Conservation (phyloP, 2,329 filamentous ascomycete genomes). For the Erysiphe neolycopersici region DNA sequence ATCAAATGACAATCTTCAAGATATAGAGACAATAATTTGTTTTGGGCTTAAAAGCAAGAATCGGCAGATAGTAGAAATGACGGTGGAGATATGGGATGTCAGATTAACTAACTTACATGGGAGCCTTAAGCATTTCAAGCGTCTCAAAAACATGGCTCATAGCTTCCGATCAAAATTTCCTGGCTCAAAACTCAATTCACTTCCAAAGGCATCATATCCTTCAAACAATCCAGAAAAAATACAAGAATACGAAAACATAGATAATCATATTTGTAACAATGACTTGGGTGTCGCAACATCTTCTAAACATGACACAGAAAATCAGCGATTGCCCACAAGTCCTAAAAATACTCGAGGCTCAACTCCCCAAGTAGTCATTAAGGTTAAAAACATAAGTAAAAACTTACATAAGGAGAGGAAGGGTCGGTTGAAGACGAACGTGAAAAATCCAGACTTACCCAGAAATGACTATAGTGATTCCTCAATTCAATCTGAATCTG, state of each 20-base stretch:
- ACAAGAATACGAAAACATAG: too few relatives aligned
- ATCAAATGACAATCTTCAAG: slow-evolving; percentile 5
- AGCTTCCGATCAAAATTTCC: too few relatives aligned
- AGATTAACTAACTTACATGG: slow-evolving; percentile 33
- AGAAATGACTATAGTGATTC: neutral
- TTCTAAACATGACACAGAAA: too few relatives aligned
- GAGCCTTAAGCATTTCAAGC: slow-evolving; percentile 32
- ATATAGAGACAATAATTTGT: slow-evolving; percentile 27
- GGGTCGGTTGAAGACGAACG: neutral
- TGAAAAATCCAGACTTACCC: neutral
- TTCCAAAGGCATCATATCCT: too few relatives aligned
- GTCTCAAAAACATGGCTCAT: slow-evolving; percentile 33
- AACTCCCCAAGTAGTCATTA: slow-evolving; percentile 8
- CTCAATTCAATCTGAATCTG: neutral
- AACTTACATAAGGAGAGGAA: neutral
- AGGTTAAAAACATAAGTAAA: neutral
- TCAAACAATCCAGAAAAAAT: too few relatives aligned
- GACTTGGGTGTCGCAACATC: too few relatives aligned
- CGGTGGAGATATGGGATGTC: slow-evolving; percentile 39
- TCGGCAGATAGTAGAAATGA: slow-evolving; percentile 24
- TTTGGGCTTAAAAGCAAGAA: slow-evolving; percentile 31
- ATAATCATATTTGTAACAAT: too few relatives aligned
- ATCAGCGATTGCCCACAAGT: neutral
- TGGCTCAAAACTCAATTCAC: too few relatives aligned
- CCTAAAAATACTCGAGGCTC: neutral